Conservation (phyloP, 2,329 filamentous ascomycete species). For the Curvularia hawaiiensis region DNA sequence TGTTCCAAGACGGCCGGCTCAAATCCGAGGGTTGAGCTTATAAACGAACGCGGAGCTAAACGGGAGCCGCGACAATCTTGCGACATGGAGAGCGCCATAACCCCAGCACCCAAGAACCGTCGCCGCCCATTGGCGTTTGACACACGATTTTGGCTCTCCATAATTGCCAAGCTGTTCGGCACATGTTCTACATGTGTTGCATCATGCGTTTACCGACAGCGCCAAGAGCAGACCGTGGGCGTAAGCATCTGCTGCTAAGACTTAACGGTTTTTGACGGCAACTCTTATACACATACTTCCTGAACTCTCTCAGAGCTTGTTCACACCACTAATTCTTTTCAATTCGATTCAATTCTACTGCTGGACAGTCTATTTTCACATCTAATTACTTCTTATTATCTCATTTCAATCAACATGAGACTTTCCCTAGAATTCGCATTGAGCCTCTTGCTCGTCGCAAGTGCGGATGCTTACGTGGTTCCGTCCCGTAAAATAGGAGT, state of each 20-base stretch:
- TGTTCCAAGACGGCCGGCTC: neutral
- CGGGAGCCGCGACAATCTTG: conserved; percentile 20
- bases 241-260: conserved; percentile 14
- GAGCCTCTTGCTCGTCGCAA: conserved; percentile 29
- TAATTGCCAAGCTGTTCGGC: conserved; percentile 7
- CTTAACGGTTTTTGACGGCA: neutral
- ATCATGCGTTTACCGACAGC: conserved; percentile 19
- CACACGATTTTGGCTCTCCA: conserved; percentile 7
- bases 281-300: conserved; percentile 1
- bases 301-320: neutral
- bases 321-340: neutral
- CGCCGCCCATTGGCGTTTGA: conserved; percentile 18
- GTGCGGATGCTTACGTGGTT: conserved; percentile 28
- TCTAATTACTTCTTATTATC: neutral
- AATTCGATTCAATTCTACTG: conserved; percentile 16
- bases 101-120: conserved; percentile 8
- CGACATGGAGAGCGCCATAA: conserved; percentile 19
- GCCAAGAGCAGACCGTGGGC: conserved; percentile 4
- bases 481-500: conserved; percentile 23
- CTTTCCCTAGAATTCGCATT: conserved; percentile 23
- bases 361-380: conserved; percentile 20
- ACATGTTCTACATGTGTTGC: conserved; percentile 25
- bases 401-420: conserved; percentile 29
- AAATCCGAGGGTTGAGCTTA: neutral
- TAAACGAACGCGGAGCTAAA: conserved; percentile 5